These are phyloP conservation scores for Populus hybrid DNA, from an alignment of 441 rosid genomes.

Conservation along the genomic window DNA sequence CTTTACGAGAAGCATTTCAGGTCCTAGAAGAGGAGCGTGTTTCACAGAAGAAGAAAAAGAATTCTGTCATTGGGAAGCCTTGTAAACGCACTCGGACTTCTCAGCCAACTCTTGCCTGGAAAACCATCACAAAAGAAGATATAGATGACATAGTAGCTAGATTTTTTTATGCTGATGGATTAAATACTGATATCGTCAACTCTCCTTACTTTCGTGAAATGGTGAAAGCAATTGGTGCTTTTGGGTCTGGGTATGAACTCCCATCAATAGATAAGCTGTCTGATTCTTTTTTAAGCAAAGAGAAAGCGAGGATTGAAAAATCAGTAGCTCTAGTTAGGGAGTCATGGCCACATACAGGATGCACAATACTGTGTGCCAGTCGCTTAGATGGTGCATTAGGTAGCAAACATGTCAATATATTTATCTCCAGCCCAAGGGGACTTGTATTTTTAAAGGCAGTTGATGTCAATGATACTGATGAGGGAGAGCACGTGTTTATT, in stretches of 20 bases:
- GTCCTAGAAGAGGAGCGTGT: too few relatives aligned
- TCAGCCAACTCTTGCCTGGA: too few relatives aligned
- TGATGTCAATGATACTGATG: slow-evolving; percentile 32
- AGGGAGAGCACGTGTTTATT: slow-evolving; percentile 26
- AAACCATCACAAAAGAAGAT: too few relatives aligned
- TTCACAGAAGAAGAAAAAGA: too few relatives aligned
- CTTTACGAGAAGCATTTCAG: too few relatives aligned
- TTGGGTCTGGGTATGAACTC: slow-evolving; percentile 42
- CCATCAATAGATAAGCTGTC: slow-evolving; percentile 35
- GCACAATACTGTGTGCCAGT: slow-evolving; percentile 37
- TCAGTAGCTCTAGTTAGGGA: slow-evolving; percentile 32
- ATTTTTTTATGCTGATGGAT: too few relatives aligned
- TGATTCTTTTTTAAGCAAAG: slow-evolving; percentile 35
- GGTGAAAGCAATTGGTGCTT: slow-evolving; percentile 44
- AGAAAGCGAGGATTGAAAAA: slow-evolving; percentile 48
- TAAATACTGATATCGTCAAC: slow-evolving; percentile 31
- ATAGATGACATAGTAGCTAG: too few relatives aligned
- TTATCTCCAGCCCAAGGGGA: slow-evolving; percentile 49
- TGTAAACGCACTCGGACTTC: too few relatives aligned
- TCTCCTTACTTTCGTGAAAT: slow-evolving; percentile 43
- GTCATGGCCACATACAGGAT: slow-evolving; percentile 51
- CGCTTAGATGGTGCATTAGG: slow-evolving; percentile 26
- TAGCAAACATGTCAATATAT: slow-evolving; percentile 28
- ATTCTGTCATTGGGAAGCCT: too few relatives aligned
- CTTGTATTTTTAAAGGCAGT: slow-evolving; percentile 39